Conservation (phyloP, 371 early-diverging fungal genomes). For the Mortierella sp. region DNA sequence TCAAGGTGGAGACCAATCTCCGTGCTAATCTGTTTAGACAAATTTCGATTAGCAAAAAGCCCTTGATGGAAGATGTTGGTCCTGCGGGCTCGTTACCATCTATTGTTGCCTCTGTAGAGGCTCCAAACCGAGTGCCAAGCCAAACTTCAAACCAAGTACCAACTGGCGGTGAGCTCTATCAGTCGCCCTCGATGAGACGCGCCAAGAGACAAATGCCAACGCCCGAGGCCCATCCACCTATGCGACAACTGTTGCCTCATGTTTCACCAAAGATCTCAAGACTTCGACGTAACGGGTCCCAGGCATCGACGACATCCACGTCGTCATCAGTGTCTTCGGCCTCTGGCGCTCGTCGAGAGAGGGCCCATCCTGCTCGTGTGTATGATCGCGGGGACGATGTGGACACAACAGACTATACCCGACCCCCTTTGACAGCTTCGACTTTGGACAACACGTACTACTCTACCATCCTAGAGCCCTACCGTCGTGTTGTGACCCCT, state of each 20-base stretch:
- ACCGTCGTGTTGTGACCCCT: no score
- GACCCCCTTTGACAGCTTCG: constrained; percentile 23
- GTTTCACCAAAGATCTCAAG: neutral
- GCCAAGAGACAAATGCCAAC: no score
- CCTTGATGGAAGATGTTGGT: constrained; percentile 10
- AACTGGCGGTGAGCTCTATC: no score
- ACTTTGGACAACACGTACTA: constrained; percentile 12
- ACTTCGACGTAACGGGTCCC: neutral
- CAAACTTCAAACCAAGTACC: neutral
- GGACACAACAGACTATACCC: constrained; percentile 13
- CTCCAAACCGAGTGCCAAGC: neutral
- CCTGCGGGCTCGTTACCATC: neutral
- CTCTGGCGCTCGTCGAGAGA: neutral
- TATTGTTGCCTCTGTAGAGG: neutral
- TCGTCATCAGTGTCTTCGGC: neutral
- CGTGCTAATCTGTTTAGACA: constrained; percentile 6
- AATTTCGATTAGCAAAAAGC: constrained; percentile 5
- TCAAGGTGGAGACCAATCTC: neutral
- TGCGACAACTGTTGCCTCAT: neutral
- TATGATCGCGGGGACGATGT: neutral
- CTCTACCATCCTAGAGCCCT: neutral
- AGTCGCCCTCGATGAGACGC: no score
- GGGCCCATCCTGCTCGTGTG: neutral
- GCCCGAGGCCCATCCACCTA: no score
- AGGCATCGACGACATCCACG: neutral